Base-by-base conservation (phyloP, 1,139 yeast species). In the Kodamaea alishanica region DNA sequence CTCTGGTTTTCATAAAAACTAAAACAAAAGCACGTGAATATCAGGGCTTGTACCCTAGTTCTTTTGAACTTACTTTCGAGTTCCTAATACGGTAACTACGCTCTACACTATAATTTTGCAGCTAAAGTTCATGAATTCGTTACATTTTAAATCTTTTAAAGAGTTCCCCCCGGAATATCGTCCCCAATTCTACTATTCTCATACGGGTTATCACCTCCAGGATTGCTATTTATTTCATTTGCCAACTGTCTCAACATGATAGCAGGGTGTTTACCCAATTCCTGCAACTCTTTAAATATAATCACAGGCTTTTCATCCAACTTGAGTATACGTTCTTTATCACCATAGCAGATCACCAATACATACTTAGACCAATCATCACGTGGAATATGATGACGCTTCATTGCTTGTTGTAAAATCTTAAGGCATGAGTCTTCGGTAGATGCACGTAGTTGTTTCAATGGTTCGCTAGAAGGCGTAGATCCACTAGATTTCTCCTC, bases 381-480 rank as follows among this genome's bases (percentile, higher is more conserved):
- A 29, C 82, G 77, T 24, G 81, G 81, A 40, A 92, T 75, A 47
- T 81, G 84, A 63, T 90, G 95, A 47, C 95, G 75, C 49, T 82
- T 80, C 84, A 89, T 83, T 4, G 96, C 97, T 30, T 85, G 89
- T 52, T 88, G 96, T 37, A 92, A 65, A 24, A 92, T 84, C 60
- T 86, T 87, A 52, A 85, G 81, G 59, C 97, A 89, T 1, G 97
- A 89, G 55, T 90, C 97, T 44, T 90, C 96, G 22, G 89, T 82
- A 3, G 94, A 84, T 1, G 96, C 96, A 37, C 95, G 69, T 46
- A 90, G 67, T 50, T 88, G 95, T 52, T 88, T 87, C 51, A 89
- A 71, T 0, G 96, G 95, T 52, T 90, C 96, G 33, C 50, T 62
- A 5, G 42, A 38, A 11, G 32, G 30, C 12, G 31, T 12, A 25